These are phyloP conservation scores for Russula foetens DNA, from an alignment of 768 basidiomycete genomes.

Conservation along the genomic window DNA sequence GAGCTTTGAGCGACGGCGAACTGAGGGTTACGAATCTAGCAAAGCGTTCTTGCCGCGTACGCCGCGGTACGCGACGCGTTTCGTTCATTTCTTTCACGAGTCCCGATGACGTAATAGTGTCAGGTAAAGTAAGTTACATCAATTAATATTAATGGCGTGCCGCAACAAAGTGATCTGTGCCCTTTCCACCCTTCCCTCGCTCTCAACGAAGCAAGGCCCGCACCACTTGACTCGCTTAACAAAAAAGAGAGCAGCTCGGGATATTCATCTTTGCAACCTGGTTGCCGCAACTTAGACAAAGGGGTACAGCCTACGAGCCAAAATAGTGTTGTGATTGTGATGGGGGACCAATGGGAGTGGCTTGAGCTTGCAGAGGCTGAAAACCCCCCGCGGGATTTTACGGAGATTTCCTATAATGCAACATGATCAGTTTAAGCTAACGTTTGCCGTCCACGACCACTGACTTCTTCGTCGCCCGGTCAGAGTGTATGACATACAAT, in stretches of 20 bases:
- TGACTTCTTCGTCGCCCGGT: slow-evolving; percentile 21
- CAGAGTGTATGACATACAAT: slow-evolving; percentile 55
- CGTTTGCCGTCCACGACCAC: not conserved
- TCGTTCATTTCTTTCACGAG: too few relatives aligned
- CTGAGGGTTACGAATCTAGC: not conserved
- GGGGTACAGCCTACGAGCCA: not conserved
- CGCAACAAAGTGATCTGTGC: not conserved
- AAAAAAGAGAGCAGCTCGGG: not conserved
- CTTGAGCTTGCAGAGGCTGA: not conserved
- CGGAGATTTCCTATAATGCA: not conserved
- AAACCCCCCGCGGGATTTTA: slow-evolving; percentile 20
- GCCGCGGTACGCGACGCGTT: not conserved
- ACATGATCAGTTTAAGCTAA: not conserved
- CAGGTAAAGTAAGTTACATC: not conserved
- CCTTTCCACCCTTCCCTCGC: not conserved
- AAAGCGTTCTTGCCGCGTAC: not conserved
- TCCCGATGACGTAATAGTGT: slow-evolving; percentile 6
- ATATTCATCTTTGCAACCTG: too few relatives aligned
- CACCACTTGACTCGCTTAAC: too few relatives aligned
- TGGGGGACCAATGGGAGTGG: too few relatives aligned
- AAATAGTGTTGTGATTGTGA: not conserved
- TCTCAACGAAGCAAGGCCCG: too few relatives aligned
- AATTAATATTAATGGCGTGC: too few relatives aligned
- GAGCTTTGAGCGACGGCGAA: not conserved
- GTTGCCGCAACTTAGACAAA: not conserved